These are phyloP conservation scores for Carex arenaria DNA, from an alignment of 202 grass and related monocot genomes.

Conservation along the genomic window DNA sequence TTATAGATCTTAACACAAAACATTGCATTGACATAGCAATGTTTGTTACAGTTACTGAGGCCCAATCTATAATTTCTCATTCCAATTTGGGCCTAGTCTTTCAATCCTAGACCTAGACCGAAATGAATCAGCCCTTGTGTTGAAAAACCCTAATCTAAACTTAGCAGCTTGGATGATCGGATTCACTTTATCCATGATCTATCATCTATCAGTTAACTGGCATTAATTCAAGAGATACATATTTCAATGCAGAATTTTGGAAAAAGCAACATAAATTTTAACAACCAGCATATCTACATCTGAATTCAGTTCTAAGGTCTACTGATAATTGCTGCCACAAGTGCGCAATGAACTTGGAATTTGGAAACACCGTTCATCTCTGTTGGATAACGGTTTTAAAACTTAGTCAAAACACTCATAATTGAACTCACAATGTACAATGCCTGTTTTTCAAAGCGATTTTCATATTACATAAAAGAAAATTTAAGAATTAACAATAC, in stretches of 20 bases:
- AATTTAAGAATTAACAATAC: conserved; percentile 7
- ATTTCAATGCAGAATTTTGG: neutral
- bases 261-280: neutral
- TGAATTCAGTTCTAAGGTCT: neutral
- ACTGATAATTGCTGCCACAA: neutral
- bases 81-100: neutral
- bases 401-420: neutral
- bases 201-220: too few relatives aligned
- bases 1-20: neutral
- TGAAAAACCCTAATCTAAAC: neutral
- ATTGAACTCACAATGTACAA: conserved; percentile 17
- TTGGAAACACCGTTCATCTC: neutral
- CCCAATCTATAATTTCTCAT: neutral
- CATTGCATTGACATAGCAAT: neutral
- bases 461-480: neutral
- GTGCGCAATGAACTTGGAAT: neutral
- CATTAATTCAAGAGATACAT: neutral
- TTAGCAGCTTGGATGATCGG: too few relatives aligned
- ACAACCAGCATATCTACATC: neutral
- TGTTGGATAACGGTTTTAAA: neutral
- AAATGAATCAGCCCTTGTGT: neutral
- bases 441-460: neutral
- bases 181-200: too few relatives aligned
- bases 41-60: neutral
- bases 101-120: neutral